phyloP scores from a whole-genome alignment of 1,139 yeast genomes.

The Geotrichum citri-aurantii region DNA sequence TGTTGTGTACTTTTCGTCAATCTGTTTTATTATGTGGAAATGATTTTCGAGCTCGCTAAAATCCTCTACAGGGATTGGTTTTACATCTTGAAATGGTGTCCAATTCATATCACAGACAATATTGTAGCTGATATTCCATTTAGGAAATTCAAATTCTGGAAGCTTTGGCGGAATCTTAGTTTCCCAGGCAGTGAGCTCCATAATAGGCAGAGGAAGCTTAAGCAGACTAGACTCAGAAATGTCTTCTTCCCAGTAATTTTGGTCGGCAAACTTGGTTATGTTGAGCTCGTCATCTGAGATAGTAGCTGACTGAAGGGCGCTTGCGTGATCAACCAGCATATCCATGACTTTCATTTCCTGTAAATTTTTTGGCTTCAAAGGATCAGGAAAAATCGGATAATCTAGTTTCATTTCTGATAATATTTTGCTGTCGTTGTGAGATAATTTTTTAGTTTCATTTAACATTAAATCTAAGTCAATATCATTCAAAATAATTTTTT shows the following conservation, averaged over 20 bases:
- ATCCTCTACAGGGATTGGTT: neutral
- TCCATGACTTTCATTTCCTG: too few relatives aligned
- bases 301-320: too few relatives aligned
- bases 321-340: too few relatives aligned
- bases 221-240: neutral
- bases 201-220: constrained; percentile 12
- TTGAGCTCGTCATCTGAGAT: neutral
- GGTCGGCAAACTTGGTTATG: neutral
- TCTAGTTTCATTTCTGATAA: too few relatives aligned
- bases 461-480: too few relatives aligned
- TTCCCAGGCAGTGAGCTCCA: neutral
- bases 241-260: constrained; percentile 4
- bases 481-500: too few relatives aligned
- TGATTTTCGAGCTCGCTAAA: neutral
- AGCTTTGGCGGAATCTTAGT: neutral
- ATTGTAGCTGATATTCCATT: constrained; percentile 15
- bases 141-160: constrained; percentile 7
- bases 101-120: constrained; percentile 13
- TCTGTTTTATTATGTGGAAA: neutral
- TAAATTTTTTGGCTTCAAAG: too few relatives aligned
- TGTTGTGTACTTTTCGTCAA: neutral
- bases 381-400: too few relatives aligned
- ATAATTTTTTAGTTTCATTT: too few relatives aligned
- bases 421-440: too few relatives aligned
- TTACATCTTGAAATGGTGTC: constrained; percentile 13